Percentiles rank a stretch among this genome's conserved stretches.
Conservation (phyloP, 140 eudicot genomes). For the Oenanthe javanica region DNA sequence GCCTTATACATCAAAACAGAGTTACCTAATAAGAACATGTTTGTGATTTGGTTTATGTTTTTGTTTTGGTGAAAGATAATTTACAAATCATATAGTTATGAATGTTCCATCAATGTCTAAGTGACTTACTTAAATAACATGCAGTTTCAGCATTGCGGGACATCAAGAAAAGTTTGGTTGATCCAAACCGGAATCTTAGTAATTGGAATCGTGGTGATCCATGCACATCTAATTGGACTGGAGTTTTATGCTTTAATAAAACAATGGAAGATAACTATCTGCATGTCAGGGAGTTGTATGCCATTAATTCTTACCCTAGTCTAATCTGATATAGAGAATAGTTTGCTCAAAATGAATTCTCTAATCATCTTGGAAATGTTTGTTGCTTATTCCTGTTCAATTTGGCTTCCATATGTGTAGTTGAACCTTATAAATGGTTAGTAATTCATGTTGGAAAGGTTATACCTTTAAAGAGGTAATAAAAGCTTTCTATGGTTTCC, state of each 20-base stretch:
- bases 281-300: slow-evolving; percentile 82
- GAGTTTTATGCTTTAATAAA: slow-evolving; percentile 59
- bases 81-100: neutral
- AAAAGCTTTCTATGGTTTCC: neutral
- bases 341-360: neutral
- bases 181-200: slow-evolving; percentile 40
- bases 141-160: slow-evolving; percentile 74
- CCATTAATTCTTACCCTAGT: slow-evolving; percentile 1
- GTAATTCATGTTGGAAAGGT: neutral
- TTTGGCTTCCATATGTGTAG: neutral
- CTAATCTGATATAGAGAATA: neutral
- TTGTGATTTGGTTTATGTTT: neutral
- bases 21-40: neutral
- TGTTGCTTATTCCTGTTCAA: neutral
- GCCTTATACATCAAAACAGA: neutral
- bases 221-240: slow-evolving; percentile 77
- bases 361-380: neutral
- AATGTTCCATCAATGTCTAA: neutral
- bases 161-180: slow-evolving; percentile 47
- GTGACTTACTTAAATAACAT: slow-evolving; percentile 13
- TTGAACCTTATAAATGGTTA: neutral
- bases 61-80: neutral
- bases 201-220: slow-evolving; percentile 77
- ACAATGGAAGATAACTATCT: slow-evolving; percentile 52
- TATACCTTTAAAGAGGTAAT: neutral